Evolutionary conservation across 306 rosid species (phyloP).

Genomic region (Vachellia collinsii): DNA sequence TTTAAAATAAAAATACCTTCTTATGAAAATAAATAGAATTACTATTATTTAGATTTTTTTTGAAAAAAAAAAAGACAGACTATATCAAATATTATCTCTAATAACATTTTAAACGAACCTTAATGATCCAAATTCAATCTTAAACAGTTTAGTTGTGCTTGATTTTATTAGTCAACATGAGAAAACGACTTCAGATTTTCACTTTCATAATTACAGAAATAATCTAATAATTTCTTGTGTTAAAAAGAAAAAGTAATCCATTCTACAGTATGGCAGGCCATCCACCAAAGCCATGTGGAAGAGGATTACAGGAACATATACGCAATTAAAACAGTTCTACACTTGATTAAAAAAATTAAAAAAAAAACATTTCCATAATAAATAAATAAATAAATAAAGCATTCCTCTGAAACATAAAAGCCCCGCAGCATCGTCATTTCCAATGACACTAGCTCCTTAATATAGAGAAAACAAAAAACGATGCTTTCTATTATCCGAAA

Average conservation of each 20-base stretch:
- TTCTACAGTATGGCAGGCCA: conserved; percentile 42
- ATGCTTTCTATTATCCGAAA: background rate
- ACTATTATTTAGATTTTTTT: no score
- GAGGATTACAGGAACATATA: background rate
- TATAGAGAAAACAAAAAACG: background rate
- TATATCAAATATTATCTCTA: background rate
- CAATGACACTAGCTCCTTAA: no score
- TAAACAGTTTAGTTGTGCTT: background rate
- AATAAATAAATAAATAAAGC: background rate
- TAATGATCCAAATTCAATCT: background rate
- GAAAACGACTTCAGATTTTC: background rate
- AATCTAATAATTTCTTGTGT: background rate
- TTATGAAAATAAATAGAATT: no score
- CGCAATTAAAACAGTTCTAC: background rate
- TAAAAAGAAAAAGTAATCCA: background rate
- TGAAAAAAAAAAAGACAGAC: no score
- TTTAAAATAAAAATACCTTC: background rate
- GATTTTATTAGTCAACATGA: background rate
- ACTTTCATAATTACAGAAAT: background rate
- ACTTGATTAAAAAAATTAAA: no score
- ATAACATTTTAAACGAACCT: background rate
- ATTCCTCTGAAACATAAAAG: background rate
- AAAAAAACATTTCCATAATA: background rate
- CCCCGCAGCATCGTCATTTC: no score
- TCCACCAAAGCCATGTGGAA: conserved; percentile 43